Base-by-base conservation (phyloP, 2,329 filamentous ascomycete genomes). In the Sclerotinia nivalis region DNA sequence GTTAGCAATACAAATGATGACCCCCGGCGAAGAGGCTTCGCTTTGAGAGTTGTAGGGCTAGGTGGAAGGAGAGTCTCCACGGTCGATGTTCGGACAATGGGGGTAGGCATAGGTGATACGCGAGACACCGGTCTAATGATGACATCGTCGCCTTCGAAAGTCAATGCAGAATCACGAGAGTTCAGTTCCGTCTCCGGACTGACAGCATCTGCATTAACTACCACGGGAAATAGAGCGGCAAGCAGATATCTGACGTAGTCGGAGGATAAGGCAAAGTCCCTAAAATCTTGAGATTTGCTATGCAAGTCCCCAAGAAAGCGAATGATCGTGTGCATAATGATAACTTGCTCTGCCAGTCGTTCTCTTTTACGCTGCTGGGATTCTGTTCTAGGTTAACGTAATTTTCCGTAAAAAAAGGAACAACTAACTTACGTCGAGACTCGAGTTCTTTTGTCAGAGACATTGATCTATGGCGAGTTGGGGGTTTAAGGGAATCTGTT, bases 1-100 rank as follows among this genome's bases (percentile, higher is more conserved):
- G 92, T 93, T 31, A 99, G 84, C 1, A 99, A 86, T 43, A 98
- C 89, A 78, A 98, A 99, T 0, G 95, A 97, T 0, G 95, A 97
- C 1, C 92, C 91, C 75, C 94, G 89, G 47, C 90, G 88, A 37
- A 96, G 83, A 28, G 89, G 87, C 9, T 88, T 87, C 0, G 90
- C 88, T 71, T 85, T 80, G 18, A 80, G 77, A 9, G 76, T 75
- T 28, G 76, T 78, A 3, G 77, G 78, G 25, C 82, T 84, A 20
- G 83, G 82, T 49, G 84, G 80, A 69, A 80, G 81, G 67, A 80
- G 86, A 61, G 80, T 82, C 73, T 84, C 83, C 54, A 87, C 84
- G 7, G 87, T 90, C 25, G 88, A 87, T 4, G 92, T 94, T 72
- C 91, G 88, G 28, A 97, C 87, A 47, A 95, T 91, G 0, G 91